phyloP scores from a whole-genome alignment of 305 asterid genomes.

The Fraxinus velutina region DNA sequence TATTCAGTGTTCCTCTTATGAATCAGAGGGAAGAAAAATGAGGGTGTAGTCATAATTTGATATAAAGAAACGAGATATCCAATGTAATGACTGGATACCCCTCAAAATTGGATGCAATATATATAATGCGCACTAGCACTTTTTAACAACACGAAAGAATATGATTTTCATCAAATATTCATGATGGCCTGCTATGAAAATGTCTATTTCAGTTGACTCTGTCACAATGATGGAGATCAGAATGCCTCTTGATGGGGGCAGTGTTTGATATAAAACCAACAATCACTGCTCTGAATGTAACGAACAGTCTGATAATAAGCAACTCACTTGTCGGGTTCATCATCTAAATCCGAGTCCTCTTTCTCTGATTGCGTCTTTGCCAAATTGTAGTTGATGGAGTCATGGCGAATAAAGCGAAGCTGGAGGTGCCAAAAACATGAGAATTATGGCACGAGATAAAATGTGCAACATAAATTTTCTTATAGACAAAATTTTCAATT shows the following conservation, averaged over 20 bases:
- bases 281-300: neutral
- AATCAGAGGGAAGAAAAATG: neutral
- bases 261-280: neutral
- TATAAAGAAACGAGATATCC: neutral
- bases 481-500: constrained; percentile 14
- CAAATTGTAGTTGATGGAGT: constrained; percentile 42
- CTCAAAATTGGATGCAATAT: constrained; percentile 2
- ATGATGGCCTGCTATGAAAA: neutral
- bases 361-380: constrained; percentile 31
- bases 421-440: constrained; percentile 34
- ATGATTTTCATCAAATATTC: neutral
- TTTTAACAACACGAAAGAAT: neutral
- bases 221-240: neutral
- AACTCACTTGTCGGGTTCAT: constrained; percentile 44
- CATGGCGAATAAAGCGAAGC: constrained; percentile 72
- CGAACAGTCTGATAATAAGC: constrained; percentile 12
- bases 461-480: neutral
- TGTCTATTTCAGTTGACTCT: neutral
- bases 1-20: neutral
- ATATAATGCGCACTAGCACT: neutral
- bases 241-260: neutral
- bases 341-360: constrained; percentile 32
- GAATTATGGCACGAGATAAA: neutral
- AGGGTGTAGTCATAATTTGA: neutral
- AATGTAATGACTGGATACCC: neutral